Conservation (phyloP, 305 asterid species). For the Fraxinus xanthoxyloides region DNA sequence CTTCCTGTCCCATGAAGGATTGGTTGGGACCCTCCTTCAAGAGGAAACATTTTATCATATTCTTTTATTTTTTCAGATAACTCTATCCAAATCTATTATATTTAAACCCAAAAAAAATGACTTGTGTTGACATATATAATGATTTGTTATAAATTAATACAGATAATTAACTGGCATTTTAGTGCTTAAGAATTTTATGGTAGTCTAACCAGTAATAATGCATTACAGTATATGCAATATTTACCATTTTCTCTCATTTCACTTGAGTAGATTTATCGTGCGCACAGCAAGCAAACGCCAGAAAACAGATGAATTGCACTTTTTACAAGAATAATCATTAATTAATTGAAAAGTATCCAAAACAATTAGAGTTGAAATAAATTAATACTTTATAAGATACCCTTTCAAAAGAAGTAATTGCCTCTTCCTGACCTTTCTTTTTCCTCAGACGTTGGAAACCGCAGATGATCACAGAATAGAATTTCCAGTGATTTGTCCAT, state of each 20-base stretch:
- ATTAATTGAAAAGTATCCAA: background rate
- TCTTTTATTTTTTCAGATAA: too few species aligned
- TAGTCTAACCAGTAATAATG: background rate
- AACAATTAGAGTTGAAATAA: background rate
- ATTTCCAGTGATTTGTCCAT: slow-evolving; percentile 21
- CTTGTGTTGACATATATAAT: too few species aligned
- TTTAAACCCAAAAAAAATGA: too few species aligned
- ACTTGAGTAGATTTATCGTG: background rate
- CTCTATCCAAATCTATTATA: background rate
- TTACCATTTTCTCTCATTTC: background rate
- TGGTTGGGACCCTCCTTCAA: too few species aligned
- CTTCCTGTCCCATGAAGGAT: background rate
- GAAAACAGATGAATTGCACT: background rate
- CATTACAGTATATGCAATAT: background rate
- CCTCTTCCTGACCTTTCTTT: slow-evolving; percentile 40
- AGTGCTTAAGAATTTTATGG: background rate
- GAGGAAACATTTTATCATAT: too few species aligned
- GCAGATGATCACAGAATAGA: slow-evolving; percentile 17
- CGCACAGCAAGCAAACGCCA: background rate
- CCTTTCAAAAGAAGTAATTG: slow-evolving; percentile 21
- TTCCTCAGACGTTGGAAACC: slow-evolving; percentile 22
- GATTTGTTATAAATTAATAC: too few species aligned
- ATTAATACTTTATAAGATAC: slow-evolving; percentile 11
- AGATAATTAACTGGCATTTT: background rate
- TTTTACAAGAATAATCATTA: background rate